Conservation (phyloP, 1,284 basidiomycete species). For the Pisolithus thermaeus region DNA sequence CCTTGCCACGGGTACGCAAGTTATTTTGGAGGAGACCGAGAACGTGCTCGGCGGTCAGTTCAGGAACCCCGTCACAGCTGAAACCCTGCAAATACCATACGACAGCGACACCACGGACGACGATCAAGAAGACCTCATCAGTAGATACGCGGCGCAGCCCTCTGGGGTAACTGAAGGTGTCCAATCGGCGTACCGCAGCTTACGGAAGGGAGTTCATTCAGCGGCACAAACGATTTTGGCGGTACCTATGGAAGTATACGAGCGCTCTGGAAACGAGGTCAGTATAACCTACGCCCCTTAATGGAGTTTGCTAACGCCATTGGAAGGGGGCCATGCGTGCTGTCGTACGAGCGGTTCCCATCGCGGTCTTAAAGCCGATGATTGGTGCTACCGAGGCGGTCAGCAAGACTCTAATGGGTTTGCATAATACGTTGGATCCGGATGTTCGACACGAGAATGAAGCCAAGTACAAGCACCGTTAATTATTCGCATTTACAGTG, state of each 20-base stretch:
- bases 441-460: conserved; percentile 73
- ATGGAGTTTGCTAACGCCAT: conserved; percentile 4
- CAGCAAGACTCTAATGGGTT: conserved; percentile 88
- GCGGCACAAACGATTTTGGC: conserved; percentile 98
- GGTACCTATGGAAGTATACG: conserved; percentile 98
- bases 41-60: conserved; percentile 83
- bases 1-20: conserved; percentile 94
- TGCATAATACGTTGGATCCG: conserved; percentile 87
- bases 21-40: conserved; percentile 94
- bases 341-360: conserved; percentile 93
- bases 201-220: conserved; percentile 80
- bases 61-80: conserved; percentile 56
- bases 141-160: conserved; percentile 90
- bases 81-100: conserved; percentile 49
- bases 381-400: conserved; percentile 95
- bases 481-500: conserved; percentile 16
- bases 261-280: conserved; percentile 83
- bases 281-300: conserved; percentile 20
- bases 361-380: conserved; percentile 94
- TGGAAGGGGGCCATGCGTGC: conserved; percentile 81
- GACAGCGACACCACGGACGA: conserved; percentile 33
- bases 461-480: conserved; percentile 83
- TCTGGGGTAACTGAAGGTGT: conserved; percentile 80
- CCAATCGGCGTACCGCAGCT: conserved; percentile 82
- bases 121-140: conserved; percentile 55